Evolutionary conservation across 2,329 filamentous ascomycete genomes (phyloP).

Genomic region (Penicillium sp.): DNA sequence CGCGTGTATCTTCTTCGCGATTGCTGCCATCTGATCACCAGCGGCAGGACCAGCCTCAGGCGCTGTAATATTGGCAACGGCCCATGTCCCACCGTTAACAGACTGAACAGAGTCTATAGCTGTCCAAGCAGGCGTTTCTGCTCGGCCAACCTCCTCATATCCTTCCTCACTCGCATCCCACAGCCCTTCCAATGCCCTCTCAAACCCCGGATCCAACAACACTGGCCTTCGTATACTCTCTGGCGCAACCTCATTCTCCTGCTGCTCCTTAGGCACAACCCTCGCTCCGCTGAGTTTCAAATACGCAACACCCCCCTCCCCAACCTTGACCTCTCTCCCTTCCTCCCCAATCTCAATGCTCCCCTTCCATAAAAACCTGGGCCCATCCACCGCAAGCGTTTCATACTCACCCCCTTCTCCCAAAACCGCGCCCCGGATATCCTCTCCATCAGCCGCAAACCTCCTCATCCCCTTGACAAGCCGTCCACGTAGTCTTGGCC

Average conservation of each 20-base stretch:
- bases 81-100: slow-evolving; percentile 35
- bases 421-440: slow-evolving; percentile 71
- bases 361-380: slow-evolving; percentile 71
- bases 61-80: slow-evolving; percentile 44
- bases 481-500: slow-evolving; percentile 50
- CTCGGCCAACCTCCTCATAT: neutral
- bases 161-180: slow-evolving; percentile 5
- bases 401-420: slow-evolving; percentile 98
- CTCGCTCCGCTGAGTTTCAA: slow-evolving; percentile 65
- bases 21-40: slow-evolving; percentile 45
- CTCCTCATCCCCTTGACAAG: slow-evolving; percentile 56
- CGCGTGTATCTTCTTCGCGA: slow-evolving; percentile 25
- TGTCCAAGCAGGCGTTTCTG: slow-evolving; percentile 13
- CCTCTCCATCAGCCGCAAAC: slow-evolving; percentile 62
- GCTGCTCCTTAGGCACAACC: slow-evolving; percentile 54
- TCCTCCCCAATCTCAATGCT: slow-evolving; percentile 66
- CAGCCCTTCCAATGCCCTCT: slow-evolving; percentile 39
- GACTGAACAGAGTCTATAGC: slow-evolving; percentile 15
- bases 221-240: slow-evolving; percentile 58
- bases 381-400: slow-evolving; percentile 85
- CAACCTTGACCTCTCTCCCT: slow-evolving; percentile 60
- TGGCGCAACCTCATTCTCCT: slow-evolving; percentile 24
- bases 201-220: slow-evolving; percentile 70
- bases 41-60: slow-evolving; percentile 45
- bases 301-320: slow-evolving; percentile 80